Conservation (phyloP, 2,329 filamentous ascomycete species). For the Pyrenochaeta sp. region DNA sequence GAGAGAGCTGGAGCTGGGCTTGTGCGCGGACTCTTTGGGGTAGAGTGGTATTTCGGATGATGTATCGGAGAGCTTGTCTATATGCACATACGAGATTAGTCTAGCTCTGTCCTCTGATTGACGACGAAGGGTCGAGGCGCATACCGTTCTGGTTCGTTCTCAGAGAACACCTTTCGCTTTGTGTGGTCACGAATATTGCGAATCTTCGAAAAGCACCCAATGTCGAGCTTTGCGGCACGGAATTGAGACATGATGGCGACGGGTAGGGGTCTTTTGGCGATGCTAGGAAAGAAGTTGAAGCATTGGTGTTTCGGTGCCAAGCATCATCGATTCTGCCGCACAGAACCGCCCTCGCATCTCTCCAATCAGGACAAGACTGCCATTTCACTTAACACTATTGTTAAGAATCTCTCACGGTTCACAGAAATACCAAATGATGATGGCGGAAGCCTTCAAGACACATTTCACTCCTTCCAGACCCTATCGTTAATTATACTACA, state of each 20-base stretch:
- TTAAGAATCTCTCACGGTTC: not conserved
- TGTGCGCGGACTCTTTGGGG: slow-evolving; percentile 83
- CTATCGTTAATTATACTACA: not conserved
- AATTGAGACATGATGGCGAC: slow-evolving; percentile 70
- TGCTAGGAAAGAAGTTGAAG: slow-evolving; percentile 1
- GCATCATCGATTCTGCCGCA: slow-evolving; percentile 20
- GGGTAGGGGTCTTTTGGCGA: slow-evolving; percentile 14
- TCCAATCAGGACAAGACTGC: slow-evolving; percentile 13
- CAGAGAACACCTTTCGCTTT: slow-evolving; percentile 91
- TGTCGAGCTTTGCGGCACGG: slow-evolving; percentile 86
- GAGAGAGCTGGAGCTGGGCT: slow-evolving; percentile 88
- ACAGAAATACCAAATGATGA: not conserved
- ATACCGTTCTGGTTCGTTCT: slow-evolving; percentile 88
- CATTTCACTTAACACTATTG: not conserved
- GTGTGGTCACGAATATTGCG: slow-evolving; percentile 92
- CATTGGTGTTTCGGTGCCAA: slow-evolving; percentile 19
- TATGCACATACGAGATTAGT: slow-evolving; percentile 5
- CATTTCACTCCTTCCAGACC: not conserved
- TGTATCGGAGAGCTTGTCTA: slow-evolving; percentile 83
- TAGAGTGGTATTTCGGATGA: slow-evolving; percentile 91
- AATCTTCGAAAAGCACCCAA: slow-evolving; percentile 87
- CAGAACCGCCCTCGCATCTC: slow-evolving; percentile 2
- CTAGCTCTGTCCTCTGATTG: slow-evolving; percentile 2
- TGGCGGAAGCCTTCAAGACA: not conserved
- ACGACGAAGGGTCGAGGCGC: slow-evolving; percentile 20